Base-by-base conservation (phyloP, 768 basidiomycete genomes). In the Lepiota subincarnata region DNA sequence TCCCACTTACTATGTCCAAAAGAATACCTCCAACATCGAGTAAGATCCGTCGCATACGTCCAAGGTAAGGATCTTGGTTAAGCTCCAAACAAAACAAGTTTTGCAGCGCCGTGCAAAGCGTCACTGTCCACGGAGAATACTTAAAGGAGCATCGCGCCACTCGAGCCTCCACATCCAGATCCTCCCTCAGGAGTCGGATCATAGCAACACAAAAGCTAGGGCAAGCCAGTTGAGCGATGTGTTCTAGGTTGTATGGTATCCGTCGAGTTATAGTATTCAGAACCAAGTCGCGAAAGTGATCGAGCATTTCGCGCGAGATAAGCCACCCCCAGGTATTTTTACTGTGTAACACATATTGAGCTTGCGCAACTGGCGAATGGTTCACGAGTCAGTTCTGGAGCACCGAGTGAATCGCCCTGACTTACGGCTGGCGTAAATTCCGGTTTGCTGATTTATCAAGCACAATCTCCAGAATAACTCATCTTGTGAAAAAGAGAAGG, bases 171-270 rank as follows among this genome's bases (percentile, higher is more conserved):
- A 6, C 39, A 6, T 22, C n/a, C 10, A 3, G 1, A 3, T 12
- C 12, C 31, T 42, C 26, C 6, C 12, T 36, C 8, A 54, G 52
- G 13, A 87, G 59, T 43, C 63, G 68, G 2, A 63, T 51, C 49
- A 88, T 59, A 10, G 78, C 83, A 28, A 62, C 57, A 55, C 81
- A 87, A 50, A 89, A 64, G 13, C 68, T 64, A 7, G 81, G 74
- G 44, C 73, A 72, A 8, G 77, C 66, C 24, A 83, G 58, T 41
- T 84, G 58, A 8, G 78, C 78, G 20, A 86, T 67, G 1, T 77
- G 68, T 54, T 79, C 78, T 24, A 81, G 74, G 34, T 78, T 76
- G 22, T 65, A 72, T n/a, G 65, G 31, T 51, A 76, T 74, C 38
- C 77, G 66, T 20, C 66, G 70, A n/a, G 73, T 68, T 28, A 81